phyloP scores from a whole-genome alignment of 352 stramenopile genomes.

The Globisporangium viniferum region DNA sequence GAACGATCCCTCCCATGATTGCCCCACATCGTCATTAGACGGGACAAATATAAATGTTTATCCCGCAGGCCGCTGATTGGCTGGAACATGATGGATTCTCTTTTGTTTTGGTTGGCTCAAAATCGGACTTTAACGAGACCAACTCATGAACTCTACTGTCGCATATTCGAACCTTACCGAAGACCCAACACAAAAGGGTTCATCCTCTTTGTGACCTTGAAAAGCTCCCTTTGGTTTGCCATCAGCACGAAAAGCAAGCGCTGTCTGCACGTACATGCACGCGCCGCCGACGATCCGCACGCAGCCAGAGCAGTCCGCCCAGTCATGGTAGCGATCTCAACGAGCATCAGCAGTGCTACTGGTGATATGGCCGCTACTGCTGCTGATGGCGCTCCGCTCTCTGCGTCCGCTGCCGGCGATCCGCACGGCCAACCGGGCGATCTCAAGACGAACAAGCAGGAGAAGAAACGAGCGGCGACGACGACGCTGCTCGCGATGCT shows the following conservation, averaged over 20 bases:
- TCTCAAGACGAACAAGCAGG: not conserved
- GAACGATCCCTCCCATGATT: too few relatives aligned
- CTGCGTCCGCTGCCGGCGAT: not conserved
- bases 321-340: not conserved
- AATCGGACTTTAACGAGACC: not conserved
- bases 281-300: not conserved
- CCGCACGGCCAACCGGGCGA: not conserved
- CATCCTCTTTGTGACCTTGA: not conserved
- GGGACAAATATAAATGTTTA: too few relatives aligned
- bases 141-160: not conserved
- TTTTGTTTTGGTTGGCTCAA: not conserved
- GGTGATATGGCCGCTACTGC: not conserved
- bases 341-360: not conserved
- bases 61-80: not conserved
- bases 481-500: constrained; percentile 27
- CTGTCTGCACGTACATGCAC: not conserved
- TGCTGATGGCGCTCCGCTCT: not conserved
- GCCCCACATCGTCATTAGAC: too few relatives aligned
- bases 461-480: not conserved
- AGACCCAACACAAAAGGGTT: not conserved
- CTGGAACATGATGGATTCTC: not conserved
- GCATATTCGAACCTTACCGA: not conserved
- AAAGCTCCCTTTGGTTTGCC: not conserved
- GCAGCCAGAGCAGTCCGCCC: not conserved
- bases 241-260: not conserved